Evolutionary conservation across 352 stramenopile genomes (phyloP), one percentile per base, ranked within the genome.

Genomic region (Globisporangium iwayamae): DNA sequence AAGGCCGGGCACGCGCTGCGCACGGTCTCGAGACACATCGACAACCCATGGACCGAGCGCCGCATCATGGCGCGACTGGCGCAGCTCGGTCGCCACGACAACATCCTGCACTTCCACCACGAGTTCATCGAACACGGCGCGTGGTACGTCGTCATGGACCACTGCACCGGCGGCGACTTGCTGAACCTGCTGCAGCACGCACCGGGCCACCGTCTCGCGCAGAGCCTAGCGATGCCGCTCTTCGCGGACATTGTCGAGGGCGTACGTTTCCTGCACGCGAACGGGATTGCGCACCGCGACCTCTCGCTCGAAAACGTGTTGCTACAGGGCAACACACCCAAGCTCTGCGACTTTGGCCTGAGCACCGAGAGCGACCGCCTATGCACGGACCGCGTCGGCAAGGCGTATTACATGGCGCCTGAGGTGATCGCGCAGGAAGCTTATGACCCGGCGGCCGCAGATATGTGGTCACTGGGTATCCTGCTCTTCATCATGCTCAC

Each of bases 231-330:
- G 25, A 25, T 75, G 36, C 34, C 60, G 36, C 30, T 66, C 70
- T 25, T 84, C 77, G 57, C 56, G 50, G 63, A 87, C 45, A 57
- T 83, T 22, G 60, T 60, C 0, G 9, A 57, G 0, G 74, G 75
- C 4, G 62, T 93, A 8, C 68, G 63, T 5, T 90, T 89, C 63
- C 63, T 94, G 20, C 83, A 94, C 69, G 59, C 47, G 25, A 71
- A 87, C 67, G 85, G 85, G 62, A 82, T 96, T 45, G 85, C 84
- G 30, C 96, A 98, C 74, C 89, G 96, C 60, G 96, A 99, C 70
- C 86, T 75, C 53, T 30, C 76, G 39, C 76, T 81, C 60, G 30
- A 60, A 36, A 48, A 83, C 48, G 69, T 63, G 30, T 73, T 87
- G 46, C 75, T 76, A 0, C 78, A 87, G 52, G 72, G 74, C 41